Base-by-base conservation (phyloP, 768 basidiomycete genomes). In the Collybia sordida region DNA sequence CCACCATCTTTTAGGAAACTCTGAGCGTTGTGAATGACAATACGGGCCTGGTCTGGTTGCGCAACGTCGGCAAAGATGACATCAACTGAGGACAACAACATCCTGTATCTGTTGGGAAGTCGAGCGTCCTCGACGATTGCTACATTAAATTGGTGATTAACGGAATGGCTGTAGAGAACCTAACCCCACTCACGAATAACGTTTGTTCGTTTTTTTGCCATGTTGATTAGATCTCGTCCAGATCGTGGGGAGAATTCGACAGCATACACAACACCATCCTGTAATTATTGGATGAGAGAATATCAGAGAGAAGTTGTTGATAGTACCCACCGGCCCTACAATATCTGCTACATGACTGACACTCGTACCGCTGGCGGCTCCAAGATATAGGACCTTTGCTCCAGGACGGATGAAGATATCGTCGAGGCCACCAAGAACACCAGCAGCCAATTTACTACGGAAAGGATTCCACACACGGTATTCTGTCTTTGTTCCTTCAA, bases 401-500 rank as follows among this genome's bases (percentile, higher is more conserved):
- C 97, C 97, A 22, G 97, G 97, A 48, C 76, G 80, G 65, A 99
- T 93, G 72, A 79, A 94, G 60, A 98, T 93, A 50, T 92, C 73
- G 62, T 98, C 97, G 70, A 99, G 74, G 62, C 97, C 97, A 55
- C 94, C 92, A 52, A 98, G 75, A 43, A 98, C 90, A 69, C 97
- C 97, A 31, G 97, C 97, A 24, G 97, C 97, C 58, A 99, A 69
- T 78, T 98, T 99, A 65, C 82, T 85, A 58, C 97, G 82, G 85
- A 99, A 99, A 41, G 97, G 97, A 75, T 99, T 99, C 97, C 97
- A 99, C 24, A 99, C 97, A 48, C 97, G 81, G 72, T 98, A 99
- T 72, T 99, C 97, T 56, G 84, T 78, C 75, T 99, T 99, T 51
- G 87, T 89, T 37, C 80, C 87, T 38, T 88, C 89, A 17, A 77